These are phyloP conservation scores for Vaccinium myrtillus DNA, from an alignment of 148 eudicot species.

Conservation along the genomic window DNA sequence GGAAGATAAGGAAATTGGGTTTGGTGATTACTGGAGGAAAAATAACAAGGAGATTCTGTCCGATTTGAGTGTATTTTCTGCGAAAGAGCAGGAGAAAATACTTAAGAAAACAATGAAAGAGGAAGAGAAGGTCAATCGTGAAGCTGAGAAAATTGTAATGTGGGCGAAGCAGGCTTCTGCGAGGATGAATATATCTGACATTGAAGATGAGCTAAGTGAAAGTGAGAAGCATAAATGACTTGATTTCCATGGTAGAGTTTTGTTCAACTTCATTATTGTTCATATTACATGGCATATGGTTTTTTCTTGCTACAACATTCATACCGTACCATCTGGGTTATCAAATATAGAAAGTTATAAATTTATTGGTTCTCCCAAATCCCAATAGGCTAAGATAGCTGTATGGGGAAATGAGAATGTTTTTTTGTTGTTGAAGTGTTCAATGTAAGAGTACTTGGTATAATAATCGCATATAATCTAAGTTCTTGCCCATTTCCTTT, in stretches of 20 bases:
- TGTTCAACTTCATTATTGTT: background rate
- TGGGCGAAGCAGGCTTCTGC: slow-evolving; percentile 88
- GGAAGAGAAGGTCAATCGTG: slow-evolving; percentile 69
- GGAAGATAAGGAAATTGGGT: slow-evolving; percentile 23
- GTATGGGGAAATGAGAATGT: no score
- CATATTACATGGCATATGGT: background rate
- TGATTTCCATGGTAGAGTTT: background rate
- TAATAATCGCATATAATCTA: background rate
- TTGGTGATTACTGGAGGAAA: slow-evolving; percentile 43
- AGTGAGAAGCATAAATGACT: slow-evolving; percentile 26
- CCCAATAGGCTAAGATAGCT: background rate
- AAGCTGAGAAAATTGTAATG: slow-evolving; percentile 84
- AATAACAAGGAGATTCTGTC: slow-evolving; percentile 45
- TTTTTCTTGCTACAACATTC: background rate
- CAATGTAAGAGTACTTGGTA: background rate
- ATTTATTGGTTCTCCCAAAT: background rate
- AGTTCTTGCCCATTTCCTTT: background rate
- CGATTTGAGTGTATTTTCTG: slow-evolving; percentile 54
- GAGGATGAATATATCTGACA: slow-evolving; percentile 57
- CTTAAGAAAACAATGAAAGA: slow-evolving; percentile 62
- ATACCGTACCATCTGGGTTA: background rate
- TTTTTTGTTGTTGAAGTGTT: slow-evolving; percentile 1
- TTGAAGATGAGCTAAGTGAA: slow-evolving; percentile 59
- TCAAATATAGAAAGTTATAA: slow-evolving; percentile 3
- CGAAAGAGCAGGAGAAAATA: slow-evolving; percentile 53